These are phyloP conservation scores for Calonectria ilicicola DNA, from an alignment of 2,329 filamentous ascomycete species.

Conservation along the genomic window DNA sequence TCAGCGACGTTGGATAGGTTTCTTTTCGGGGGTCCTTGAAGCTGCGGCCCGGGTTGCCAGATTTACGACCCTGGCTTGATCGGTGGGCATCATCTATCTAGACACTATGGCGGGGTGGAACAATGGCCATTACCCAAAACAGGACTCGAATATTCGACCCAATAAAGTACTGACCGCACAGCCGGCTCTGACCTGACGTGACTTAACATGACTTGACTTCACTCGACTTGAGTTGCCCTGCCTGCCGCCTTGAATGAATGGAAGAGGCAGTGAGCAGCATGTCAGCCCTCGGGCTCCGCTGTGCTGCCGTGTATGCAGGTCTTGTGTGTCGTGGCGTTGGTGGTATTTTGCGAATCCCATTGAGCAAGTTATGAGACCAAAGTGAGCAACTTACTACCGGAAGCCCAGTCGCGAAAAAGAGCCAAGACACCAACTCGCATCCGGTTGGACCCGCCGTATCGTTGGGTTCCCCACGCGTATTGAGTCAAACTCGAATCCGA, in stretches of 20 bases:
- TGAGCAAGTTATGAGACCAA: conserved; percentile 14
- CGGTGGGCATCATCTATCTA: background rate
- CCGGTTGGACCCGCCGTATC: conserved; percentile 15
- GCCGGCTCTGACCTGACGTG: background rate
- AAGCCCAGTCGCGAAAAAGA: background rate
- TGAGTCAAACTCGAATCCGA: conserved; percentile 19
- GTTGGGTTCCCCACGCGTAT: conserved; percentile 10
- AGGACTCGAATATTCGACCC: background rate
- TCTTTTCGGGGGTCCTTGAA: background rate
- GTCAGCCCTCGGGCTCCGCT: background rate
- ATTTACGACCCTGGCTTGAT: background rate
- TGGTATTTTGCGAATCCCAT: background rate
- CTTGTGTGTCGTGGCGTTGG: background rate
- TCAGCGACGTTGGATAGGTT: conserved; percentile 24
- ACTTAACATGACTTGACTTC: too few species aligned
- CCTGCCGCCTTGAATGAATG: background rate
- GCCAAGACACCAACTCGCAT: background rate
- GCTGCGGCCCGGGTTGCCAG: background rate
- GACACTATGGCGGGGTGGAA: background rate
- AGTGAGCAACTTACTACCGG: conserved; percentile 9
- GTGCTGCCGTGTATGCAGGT: background rate
- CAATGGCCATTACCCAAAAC: background rate
- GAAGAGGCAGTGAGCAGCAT: conserved; percentile 2
- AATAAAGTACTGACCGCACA: background rate
- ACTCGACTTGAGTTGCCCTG: background rate